A percentile compares a stretch with the other conserved stretches of the same genome.
These are phyloP conservation scores for Lachnellula subtilissima DNA, from an alignment of 2,329 filamentous ascomycete species.

Conservation along the genomic window DNA sequence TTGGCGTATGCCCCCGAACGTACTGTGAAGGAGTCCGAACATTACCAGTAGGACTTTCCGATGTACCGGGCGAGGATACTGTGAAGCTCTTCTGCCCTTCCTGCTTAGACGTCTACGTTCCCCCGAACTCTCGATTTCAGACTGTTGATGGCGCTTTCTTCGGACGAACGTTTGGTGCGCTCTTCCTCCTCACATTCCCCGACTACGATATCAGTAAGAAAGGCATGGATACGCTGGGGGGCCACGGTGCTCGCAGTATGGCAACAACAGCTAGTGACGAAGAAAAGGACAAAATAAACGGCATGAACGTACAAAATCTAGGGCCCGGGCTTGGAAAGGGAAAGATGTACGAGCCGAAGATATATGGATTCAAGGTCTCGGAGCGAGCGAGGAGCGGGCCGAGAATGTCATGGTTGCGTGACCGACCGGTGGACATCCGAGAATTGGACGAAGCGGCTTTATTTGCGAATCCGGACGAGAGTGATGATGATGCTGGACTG, in stretches of 20 bases:
- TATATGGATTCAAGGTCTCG: constrained; percentile 94
- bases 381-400: constrained; percentile 86
- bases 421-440: constrained; percentile 72
- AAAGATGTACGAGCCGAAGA: constrained; percentile 88
- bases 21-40: constrained; percentile 88
- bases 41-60: constrained; percentile 86
- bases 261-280: constrained; percentile 35
- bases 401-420: constrained; percentile 93
- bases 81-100: constrained; percentile 98
- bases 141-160: constrained; percentile 98
- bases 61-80: constrained; percentile 93
- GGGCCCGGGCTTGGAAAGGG: constrained; percentile 77
- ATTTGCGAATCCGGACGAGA: constrained; percentile 50
- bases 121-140: constrained; percentile 94
- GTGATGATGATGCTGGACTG: constrained; percentile 45
- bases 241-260: constrained; percentile 31
- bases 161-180: constrained; percentile 90
- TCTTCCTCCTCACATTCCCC: constrained; percentile 98
- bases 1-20: constrained; percentile 90
- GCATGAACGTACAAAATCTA: constrained; percentile 80
- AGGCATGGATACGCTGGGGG: constrained; percentile 53
- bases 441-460: constrained; percentile 76
- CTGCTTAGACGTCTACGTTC: constrained; percentile 94
- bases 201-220: constrained; percentile 83
- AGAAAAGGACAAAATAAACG: constrained; percentile 63